Conservation (phyloP, 2,329 filamentous ascomycete genomes). For the Boeremia exigua region DNA sequence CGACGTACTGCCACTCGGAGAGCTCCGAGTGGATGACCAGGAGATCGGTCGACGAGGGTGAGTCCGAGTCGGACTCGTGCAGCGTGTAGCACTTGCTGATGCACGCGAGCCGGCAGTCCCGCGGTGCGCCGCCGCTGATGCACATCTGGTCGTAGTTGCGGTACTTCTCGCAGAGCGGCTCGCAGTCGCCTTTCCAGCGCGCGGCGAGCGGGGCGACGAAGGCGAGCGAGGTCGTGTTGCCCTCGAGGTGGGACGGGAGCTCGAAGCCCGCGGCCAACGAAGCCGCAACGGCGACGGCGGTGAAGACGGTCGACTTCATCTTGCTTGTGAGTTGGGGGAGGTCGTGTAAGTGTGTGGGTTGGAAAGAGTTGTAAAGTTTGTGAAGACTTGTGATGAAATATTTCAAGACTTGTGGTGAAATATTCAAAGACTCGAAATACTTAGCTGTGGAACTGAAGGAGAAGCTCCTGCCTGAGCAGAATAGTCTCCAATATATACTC, state of each 20-base stretch:
- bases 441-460: no score
- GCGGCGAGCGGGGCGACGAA: neutral
- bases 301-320: neutral
- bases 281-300: neutral
- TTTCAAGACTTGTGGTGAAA: no score
- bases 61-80: neutral
- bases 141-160: neutral
- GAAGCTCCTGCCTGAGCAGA: no score
- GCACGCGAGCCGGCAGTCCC: neutral
- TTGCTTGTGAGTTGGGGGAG: no score
- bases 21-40: neutral
- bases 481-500: no score
- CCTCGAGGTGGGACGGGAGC: neutral
- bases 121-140: neutral
- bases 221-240: neutral
- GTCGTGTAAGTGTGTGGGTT: no score
- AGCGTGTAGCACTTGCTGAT: neutral
- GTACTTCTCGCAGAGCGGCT: neutral
- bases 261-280: neutral
- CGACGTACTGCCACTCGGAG: neutral
- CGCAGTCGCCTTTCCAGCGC: neutral
- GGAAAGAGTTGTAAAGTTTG: no score
- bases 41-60: neutral
- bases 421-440: no score
- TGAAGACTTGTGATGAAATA: no score